These are phyloP conservation scores for Osmozyma mogii DNA, from an alignment of 805 yeast species.

Conservation along the genomic window DNA sequence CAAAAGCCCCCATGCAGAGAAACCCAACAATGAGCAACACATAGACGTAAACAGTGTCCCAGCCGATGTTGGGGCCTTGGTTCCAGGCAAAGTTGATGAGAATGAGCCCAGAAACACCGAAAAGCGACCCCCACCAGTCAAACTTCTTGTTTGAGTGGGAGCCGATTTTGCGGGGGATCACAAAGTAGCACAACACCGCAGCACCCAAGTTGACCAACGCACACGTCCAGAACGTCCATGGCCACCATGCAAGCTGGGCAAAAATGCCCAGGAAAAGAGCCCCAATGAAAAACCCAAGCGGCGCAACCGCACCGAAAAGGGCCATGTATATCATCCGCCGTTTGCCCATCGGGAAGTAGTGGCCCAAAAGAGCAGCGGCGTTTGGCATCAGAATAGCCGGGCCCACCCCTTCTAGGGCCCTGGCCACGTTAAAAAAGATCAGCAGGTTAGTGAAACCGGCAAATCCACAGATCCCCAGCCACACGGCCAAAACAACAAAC, in stretches of 20 bases:
- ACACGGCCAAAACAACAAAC: conserved; percentile 15
- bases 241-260: conserved; percentile 26
- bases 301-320: conserved; percentile 29
- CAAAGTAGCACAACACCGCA: conserved; percentile 14
- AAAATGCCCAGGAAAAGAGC: conserved; percentile 20
- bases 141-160: conserved; percentile 10
- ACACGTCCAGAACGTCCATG: conserved; percentile 25
- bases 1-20: conserved; percentile 7
- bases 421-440: conserved; percentile 20
- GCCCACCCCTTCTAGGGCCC: conserved; percentile 29
- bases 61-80: conserved; percentile 15
- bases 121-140: conserved; percentile 19
- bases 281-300: conserved; percentile 24
- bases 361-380: conserved; percentile 24
- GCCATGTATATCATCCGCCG: conserved; percentile 19
- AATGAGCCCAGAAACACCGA: conserved; percentile 11
- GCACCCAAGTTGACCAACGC: conserved; percentile 14
- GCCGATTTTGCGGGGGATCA: conserved; percentile 24
- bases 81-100: conserved; percentile 15
- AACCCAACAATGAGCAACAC: conserved; percentile 13
- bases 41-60: conserved; percentile 14
- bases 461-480: conserved; percentile 20
- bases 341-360: conserved; percentile 19
- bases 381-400: conserved; percentile 29
- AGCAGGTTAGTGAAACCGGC: conserved; percentile 16